These are phyloP conservation scores for Centaurea solstitialis DNA, from an alignment of 129 eudicot genomes.

Conservation along the genomic window DNA sequence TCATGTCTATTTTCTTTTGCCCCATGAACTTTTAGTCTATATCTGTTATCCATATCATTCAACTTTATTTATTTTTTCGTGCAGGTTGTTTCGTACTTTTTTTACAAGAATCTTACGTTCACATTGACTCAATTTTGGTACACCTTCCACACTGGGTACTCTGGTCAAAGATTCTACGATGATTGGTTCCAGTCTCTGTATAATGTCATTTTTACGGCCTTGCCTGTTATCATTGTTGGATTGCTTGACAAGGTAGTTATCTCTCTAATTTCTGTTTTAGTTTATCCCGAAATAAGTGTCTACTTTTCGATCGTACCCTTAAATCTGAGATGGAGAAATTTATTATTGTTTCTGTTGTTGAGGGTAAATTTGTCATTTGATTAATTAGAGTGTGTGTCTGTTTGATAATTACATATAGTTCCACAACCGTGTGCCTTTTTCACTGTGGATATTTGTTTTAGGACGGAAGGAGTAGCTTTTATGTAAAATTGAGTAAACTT, in stretches of 20 bases:
- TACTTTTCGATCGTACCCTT: not conserved
- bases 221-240: slow-evolving; percentile 90
- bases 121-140: slow-evolving; percentile 97
- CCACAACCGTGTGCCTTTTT: not conserved
- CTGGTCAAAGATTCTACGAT: slow-evolving; percentile 96
- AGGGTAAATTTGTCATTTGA: not conserved
- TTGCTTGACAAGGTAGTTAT: slow-evolving; percentile 80
- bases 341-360: not conserved
- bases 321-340: not conserved
- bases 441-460: not conserved
- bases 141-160: slow-evolving; percentile 90
- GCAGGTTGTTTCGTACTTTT: slow-evolving; percentile 94
- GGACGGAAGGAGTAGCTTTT: not conserved
- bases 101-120: slow-evolving; percentile 93
- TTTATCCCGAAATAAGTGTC: not conserved
- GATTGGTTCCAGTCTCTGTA: slow-evolving; percentile 98
- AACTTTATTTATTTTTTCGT: not conserved
- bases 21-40: not conserved
- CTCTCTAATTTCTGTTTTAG: not conserved
- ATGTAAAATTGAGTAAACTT: not conserved
- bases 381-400: not conserved
- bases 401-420: not conserved
- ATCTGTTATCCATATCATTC: not conserved
- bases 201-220: slow-evolving; percentile 90
- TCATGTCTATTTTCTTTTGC: slow-evolving; percentile 10